Evolutionary conservation across 192 early-diverging fungal genomes (phyloP).

Genomic region (Backusella tuberculispora): DNA sequence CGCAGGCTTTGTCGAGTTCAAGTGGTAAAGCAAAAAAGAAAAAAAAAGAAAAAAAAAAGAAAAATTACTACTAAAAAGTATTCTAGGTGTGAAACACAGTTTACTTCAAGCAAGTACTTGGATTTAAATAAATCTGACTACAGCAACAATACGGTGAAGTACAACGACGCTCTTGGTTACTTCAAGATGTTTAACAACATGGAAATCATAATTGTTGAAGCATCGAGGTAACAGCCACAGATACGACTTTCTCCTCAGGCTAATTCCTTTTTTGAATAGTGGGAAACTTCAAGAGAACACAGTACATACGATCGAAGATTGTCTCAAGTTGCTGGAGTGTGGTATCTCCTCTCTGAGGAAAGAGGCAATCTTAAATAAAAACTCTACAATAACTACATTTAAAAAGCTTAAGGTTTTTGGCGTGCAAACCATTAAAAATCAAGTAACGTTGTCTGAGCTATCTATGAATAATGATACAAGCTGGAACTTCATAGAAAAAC

Average conservation of each 20-base stretch:
- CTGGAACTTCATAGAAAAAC: conserved; percentile 3
- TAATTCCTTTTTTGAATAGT: too few relatives aligned
- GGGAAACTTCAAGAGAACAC: too few relatives aligned
- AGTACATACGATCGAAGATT: neutral
- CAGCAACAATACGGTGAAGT: neutral
- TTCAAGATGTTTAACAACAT: neutral
- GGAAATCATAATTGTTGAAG: too few relatives aligned
- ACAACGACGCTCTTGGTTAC: neutral
- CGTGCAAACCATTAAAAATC: neutral
- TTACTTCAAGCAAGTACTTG: conserved; percentile 5
- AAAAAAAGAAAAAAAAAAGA: neutral
- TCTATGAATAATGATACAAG: conserved; percentile 14
- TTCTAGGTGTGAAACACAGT: conserved; percentile 5
- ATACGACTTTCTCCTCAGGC: too few relatives aligned
- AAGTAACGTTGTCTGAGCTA: conserved; percentile 11
- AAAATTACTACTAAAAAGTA: neutral
- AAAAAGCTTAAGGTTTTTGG: conserved; percentile 4
- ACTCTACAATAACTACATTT: conserved; percentile 1
- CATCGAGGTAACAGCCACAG: too few relatives aligned
- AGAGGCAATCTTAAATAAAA: neutral
- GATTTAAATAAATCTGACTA: conserved; percentile 1
- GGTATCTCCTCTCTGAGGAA: neutral
- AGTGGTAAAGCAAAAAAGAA: neutral
- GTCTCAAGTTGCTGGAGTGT: conserved; percentile 2
- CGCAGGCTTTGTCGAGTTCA: neutral